Conservation (phyloP, 2,329 filamentous ascomycete species). For the Sclerotinia spermophila region DNA sequence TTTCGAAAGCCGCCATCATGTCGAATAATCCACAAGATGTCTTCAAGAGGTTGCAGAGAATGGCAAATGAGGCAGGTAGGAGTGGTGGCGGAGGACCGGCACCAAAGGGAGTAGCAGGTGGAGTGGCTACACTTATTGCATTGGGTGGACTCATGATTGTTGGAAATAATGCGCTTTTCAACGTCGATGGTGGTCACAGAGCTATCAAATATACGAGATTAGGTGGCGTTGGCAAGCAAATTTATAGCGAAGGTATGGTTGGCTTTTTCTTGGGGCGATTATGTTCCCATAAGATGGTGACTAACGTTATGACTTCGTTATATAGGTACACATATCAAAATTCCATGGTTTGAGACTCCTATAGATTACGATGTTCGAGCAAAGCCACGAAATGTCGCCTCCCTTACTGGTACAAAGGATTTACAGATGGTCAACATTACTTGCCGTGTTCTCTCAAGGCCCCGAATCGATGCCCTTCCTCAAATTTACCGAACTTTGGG, state of each 20-base stretch:
- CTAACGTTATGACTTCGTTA: constrained; percentile 21
- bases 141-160: constrained; percentile 52
- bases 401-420: constrained; percentile 97
- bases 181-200: constrained; percentile 96
- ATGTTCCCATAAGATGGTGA: neutral
- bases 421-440: constrained; percentile 99
- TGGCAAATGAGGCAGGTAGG: constrained; percentile 53
- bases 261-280: neutral
- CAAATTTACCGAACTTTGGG: constrained; percentile 97
- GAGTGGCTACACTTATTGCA: constrained; percentile 50
- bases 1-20: constrained; percentile 29
- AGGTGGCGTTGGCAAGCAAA: constrained; percentile 91
- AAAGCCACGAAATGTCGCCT: constrained; percentile 93
- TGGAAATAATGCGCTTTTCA: constrained; percentile 60
- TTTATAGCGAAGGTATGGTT: constrained; percentile 81
- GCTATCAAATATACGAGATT: constrained; percentile 97
- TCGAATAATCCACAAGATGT: constrained; percentile 58
- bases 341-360: constrained; percentile 97
- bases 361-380: constrained; percentile 97
- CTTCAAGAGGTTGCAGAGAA: constrained; percentile 59
- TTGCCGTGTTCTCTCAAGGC: constrained; percentile 94
- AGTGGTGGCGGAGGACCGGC: constrained; percentile 40
- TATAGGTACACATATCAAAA: constrained; percentile 81
- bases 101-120: constrained; percentile 51
- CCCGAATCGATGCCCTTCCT: constrained; percentile 80